Evolutionary conservation across 345 rosid species (phyloP).

Genomic region (Viola odorata): DNA sequence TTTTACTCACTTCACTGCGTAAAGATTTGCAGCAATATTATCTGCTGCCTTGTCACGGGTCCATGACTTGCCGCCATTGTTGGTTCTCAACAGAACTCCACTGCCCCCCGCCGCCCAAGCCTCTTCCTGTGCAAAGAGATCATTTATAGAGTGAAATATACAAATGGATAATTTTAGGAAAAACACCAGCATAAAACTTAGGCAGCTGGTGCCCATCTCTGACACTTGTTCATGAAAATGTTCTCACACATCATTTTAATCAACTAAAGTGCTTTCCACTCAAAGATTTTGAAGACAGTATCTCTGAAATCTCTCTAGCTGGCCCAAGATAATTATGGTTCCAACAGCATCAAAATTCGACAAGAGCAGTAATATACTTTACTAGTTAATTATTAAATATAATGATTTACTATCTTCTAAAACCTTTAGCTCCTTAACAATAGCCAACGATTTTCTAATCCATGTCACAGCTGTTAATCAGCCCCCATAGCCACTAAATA

Average conservation of each 20-base stretch:
- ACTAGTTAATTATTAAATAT: too few relatives aligned
- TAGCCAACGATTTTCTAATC: background rate
- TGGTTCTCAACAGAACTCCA: slow-evolving; percentile 80
- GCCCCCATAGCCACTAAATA: background rate
- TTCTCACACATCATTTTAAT: too few relatives aligned
- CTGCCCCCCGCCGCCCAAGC: slow-evolving; percentile 99
- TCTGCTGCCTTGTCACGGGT: slow-evolving; percentile 97
- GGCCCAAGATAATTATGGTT: too few relatives aligned
- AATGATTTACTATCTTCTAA: too few relatives aligned
- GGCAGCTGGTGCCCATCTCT: background rate
- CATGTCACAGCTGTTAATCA: background rate
- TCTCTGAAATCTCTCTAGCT: too few relatives aligned
- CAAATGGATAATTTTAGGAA: background rate
- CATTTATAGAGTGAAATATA: background rate
- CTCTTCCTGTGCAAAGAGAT: slow-evolving; percentile 56
- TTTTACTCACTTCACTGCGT: slow-evolving; percentile 75
- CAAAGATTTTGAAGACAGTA: too few relatives aligned
- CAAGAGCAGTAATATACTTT: too few relatives aligned
- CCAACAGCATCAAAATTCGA: too few relatives aligned
- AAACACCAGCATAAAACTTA: background rate
- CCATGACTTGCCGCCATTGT: slow-evolving; percentile 89
- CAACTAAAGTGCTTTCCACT: too few relatives aligned
- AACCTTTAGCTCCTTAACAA: too few relatives aligned
- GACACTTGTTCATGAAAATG: too few relatives aligned
- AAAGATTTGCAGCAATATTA: slow-evolving; percentile 89